Evolutionary conservation across 352 stramenopile genomes (phyloP).

Genomic region (Phytophthora syringae): DNA sequence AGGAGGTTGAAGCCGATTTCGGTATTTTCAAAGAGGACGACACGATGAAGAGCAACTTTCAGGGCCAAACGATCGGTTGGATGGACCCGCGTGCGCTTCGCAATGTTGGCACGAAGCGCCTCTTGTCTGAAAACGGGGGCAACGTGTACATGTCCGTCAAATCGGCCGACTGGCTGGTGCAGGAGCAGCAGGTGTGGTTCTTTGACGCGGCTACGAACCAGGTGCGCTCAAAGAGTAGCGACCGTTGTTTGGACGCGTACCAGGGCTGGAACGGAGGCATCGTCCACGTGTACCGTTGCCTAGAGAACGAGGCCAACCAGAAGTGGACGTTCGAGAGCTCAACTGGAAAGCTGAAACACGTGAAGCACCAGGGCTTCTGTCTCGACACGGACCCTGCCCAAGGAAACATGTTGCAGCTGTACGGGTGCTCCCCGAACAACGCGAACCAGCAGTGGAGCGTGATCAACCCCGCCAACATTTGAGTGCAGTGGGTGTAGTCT

Average conservation of each 20-base stretch:
- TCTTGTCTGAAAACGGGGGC: slow-evolving; percentile 49
- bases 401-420: slow-evolving; percentile 67
- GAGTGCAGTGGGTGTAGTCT: not conserved
- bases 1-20: slow-evolving; percentile 72
- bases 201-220: slow-evolving; percentile 54
- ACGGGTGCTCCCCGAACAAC: slow-evolving; percentile 58
- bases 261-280: slow-evolving; percentile 51
- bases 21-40: slow-evolving; percentile 61
- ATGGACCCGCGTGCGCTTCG: slow-evolving; percentile 38
- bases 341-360: slow-evolving; percentile 54
- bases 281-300: slow-evolving; percentile 64
- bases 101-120: slow-evolving; percentile 33
- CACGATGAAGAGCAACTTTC: slow-evolving; percentile 68
- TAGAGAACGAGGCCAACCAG: slow-evolving; percentile 64
- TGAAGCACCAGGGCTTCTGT: slow-evolving; percentile 57
- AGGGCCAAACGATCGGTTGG: slow-evolving; percentile 41
- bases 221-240: slow-evolving; percentile 72
- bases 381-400: slow-evolving; percentile 55
- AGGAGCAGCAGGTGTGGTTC: slow-evolving; percentile 73
- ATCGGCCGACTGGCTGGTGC: slow-evolving; percentile 53
- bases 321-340: slow-evolving; percentile 65
- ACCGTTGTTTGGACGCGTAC: slow-evolving; percentile 71
- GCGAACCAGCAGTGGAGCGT: slow-evolving; percentile 61
- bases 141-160: slow-evolving; percentile 47
- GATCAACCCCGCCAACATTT: slow-evolving; percentile 12